phyloP scores from a whole-genome alignment of 2,329 filamentous ascomycete species.

The Ceratocystis papillata region DNA sequence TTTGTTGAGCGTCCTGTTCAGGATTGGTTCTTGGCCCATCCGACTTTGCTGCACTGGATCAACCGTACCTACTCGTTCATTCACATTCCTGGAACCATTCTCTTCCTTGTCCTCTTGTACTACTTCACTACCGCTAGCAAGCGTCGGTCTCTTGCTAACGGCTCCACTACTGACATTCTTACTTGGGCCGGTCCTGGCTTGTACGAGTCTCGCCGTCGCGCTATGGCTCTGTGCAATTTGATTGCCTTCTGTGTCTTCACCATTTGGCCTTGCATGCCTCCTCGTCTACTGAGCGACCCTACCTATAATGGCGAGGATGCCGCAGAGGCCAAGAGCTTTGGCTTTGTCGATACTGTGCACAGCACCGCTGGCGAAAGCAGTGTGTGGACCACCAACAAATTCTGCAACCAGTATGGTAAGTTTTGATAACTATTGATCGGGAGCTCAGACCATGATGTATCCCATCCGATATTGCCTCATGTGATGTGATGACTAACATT shows the following conservation, averaged over 20 bases:
- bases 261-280: conserved; percentile 55
- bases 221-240: conserved; percentile 52
- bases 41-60: conserved; percentile 53
- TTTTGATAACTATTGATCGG: conserved; percentile 19
- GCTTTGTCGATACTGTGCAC: conserved; percentile 53
- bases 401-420: conserved; percentile 64
- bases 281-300: conserved; percentile 47
- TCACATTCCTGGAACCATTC: conserved; percentile 65
- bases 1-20: conserved; percentile 57
- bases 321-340: conserved; percentile 48
- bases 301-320: conserved; percentile 45
- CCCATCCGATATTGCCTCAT: conserved; percentile 5
- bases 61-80: conserved; percentile 68
- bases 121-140: conserved; percentile 58
- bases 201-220: conserved; percentile 47
- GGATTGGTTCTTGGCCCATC: conserved; percentile 40
- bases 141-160: conserved; percentile 30
- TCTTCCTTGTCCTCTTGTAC: conserved; percentile 54
- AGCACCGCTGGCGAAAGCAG: conserved; percentile 43
- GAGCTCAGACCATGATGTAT: not conserved
- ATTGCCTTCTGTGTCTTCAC: conserved; percentile 51
- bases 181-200: conserved; percentile 35
- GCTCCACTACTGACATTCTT: conserved; percentile 28
- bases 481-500: not conserved
- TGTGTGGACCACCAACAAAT: conserved; percentile 61